Conservation (phyloP, 805 yeast genomes). For the Nakazawaea ernobii region DNA sequence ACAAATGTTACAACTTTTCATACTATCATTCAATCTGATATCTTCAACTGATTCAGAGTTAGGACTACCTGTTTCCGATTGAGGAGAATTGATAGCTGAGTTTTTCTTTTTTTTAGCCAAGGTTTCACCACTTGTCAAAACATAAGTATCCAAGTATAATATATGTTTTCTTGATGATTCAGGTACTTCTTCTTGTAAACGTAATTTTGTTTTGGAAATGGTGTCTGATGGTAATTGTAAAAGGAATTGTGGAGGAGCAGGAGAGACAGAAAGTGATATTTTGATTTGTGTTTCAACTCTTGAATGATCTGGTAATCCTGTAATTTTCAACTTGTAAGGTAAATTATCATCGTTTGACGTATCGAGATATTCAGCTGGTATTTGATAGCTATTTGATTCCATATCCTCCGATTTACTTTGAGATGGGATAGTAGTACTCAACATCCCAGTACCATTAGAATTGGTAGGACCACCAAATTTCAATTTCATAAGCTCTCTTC, state of each 20-base stretch:
- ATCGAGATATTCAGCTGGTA: slow-evolving; percentile 25
- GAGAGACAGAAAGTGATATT: slow-evolving; percentile 58
- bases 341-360: slow-evolving; percentile 20
- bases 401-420: not conserved
- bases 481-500: slow-evolving; percentile 44
- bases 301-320: slow-evolving; percentile 71
- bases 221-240: slow-evolving; percentile 84
- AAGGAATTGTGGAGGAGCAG: slow-evolving; percentile 69
- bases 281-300: slow-evolving; percentile 96
- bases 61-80: not conserved
- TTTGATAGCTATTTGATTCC: slow-evolving; percentile 10
- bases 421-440: slow-evolving; percentile 1
- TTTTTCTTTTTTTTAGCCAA: not conserved
- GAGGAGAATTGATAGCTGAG: slow-evolving; percentile 10
- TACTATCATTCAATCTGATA: slow-evolving; percentile 1
- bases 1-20: slow-evolving; percentile 67
- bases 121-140: slow-evolving; percentile 45
- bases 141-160: slow-evolving; percentile 71
- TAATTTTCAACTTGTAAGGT: slow-evolving; percentile 46
- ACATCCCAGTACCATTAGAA: not conserved
- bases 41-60: slow-evolving; percentile 1
- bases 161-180: slow-evolving; percentile 45
- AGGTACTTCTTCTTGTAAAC: slow-evolving; percentile 48
- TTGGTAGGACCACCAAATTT: slow-evolving; percentile 41
- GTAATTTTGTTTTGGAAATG: slow-evolving; percentile 80